Conservation (phyloP, 2,329 filamentous ascomycete genomes). For the Amauroascus verrucosus region DNA sequence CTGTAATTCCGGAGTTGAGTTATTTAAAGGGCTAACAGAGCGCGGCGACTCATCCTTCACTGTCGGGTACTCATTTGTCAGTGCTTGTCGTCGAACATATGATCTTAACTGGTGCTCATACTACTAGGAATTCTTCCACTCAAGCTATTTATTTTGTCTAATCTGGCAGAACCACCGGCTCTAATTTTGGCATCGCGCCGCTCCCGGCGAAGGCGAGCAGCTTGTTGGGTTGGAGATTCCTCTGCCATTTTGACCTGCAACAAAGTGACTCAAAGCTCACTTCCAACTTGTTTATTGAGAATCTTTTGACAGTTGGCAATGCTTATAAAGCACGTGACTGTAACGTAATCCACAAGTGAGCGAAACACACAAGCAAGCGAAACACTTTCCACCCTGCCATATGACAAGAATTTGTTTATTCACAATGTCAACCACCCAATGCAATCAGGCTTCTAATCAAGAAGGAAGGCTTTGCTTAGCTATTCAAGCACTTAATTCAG, state of each 20-base stretch:
- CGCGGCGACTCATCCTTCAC: constrained; percentile 20
- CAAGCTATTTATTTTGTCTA: constrained; percentile 52
- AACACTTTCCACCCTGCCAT: too few species aligned
- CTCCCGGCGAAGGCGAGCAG: constrained; percentile 53
- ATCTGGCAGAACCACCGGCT: constrained; percentile 46
- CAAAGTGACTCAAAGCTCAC: not conserved
- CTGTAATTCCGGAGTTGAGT: constrained; percentile 12
- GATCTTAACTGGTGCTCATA: not conserved
- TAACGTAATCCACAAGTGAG: too few species aligned
- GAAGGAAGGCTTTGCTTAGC: too few species aligned
- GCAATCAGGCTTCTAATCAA: too few species aligned
- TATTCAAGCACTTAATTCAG: too few species aligned
- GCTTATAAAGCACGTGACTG: too few species aligned
- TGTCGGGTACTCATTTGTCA: constrained; percentile 8
- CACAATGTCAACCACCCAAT: too few species aligned
- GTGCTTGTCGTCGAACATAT: not conserved
- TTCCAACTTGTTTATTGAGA: too few species aligned
- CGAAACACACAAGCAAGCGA: too few species aligned
- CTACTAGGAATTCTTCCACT: constrained; percentile 42
- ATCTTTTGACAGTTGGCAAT: too few species aligned
- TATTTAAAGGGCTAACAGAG: constrained; percentile 9
- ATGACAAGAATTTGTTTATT: too few species aligned
- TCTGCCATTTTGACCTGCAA: constrained; percentile 29
- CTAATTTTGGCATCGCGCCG: constrained; percentile 54
- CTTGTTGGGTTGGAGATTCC: constrained; percentile 40